Percentiles rank a stretch among this genome's conserved stretches.
Evolutionary conservation across 1,139 yeast genomes (phyloP).

Genomic region (Yamadazyma friedrichii): DNA sequence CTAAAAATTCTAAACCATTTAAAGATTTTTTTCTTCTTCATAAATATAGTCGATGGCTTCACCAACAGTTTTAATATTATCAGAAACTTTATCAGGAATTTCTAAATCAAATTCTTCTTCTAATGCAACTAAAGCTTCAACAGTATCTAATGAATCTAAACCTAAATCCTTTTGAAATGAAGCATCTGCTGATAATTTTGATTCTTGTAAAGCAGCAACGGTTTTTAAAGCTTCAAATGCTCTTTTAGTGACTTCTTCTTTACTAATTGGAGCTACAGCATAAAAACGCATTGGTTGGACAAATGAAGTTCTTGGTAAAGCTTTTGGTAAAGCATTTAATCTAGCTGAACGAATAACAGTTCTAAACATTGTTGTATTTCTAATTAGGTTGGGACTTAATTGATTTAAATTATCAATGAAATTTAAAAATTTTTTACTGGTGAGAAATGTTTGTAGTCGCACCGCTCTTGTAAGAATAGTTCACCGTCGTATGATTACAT

Average conservation of each 20-base stretch:
- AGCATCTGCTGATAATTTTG: conserved; percentile 42
- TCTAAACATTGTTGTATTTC: conserved; percentile 23
- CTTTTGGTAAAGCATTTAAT: conserved; percentile 13
- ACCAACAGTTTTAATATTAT: conserved; percentile 66
- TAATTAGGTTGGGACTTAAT: neutral
- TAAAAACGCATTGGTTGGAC: conserved; percentile 33
- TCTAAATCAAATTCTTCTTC: conserved; percentile 74
- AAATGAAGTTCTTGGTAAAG: conserved; percentile 18
- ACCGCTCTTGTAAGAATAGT: no score
- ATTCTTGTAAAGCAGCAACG: conserved; percentile 51
- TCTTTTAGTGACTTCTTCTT: conserved; percentile 47
- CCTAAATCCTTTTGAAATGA: conserved; percentile 64
- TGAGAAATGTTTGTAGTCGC: conserved; percentile 4
- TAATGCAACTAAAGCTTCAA: conserved; percentile 68
- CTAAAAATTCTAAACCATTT: conserved; percentile 10
- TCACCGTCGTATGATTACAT: no score
- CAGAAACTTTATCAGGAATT: conserved; percentile 67
- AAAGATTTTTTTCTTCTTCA: conserved; percentile 49
- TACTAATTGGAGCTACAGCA: conserved; percentile 47
- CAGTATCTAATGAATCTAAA: conserved; percentile 69
- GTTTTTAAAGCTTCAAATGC: conserved; percentile 52
- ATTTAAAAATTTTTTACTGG: conserved; percentile 7
- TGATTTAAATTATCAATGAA: conserved; percentile 2
- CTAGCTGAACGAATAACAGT: conserved; percentile 40
- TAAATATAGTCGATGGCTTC: conserved; percentile 63